Percentiles rank a stretch among this genome's conserved stretches.
Evolutionary conservation across 306 rosid species (phyloP).

Genomic region (Fagus sylvatica): DNA sequence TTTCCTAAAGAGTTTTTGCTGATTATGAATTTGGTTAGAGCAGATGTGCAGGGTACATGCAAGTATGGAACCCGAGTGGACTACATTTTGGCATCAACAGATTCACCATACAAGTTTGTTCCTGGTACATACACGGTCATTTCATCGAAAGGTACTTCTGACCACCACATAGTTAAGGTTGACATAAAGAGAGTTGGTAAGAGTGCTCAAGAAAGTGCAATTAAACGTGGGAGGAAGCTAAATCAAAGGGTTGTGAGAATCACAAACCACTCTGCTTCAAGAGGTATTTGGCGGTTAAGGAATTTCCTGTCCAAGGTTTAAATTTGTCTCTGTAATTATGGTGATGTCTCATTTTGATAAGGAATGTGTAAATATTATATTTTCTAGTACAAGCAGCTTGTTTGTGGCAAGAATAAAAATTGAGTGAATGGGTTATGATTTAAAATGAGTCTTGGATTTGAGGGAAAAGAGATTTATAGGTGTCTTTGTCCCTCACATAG

Average conservation of each 20-base stretch:
- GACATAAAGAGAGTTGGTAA: constrained; percentile 44
- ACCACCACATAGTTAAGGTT: constrained; percentile 82
- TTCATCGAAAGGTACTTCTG: constrained; percentile 88
- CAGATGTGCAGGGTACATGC: constrained; percentile 94
- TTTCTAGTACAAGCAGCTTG: no score
- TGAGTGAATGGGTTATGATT: no score
- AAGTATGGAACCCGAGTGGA: constrained; percentile 91
- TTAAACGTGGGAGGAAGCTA: constrained; percentile 47
- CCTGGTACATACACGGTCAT: constrained; percentile 81
- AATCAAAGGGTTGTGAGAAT: constrained; percentile 45
- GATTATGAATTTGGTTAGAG: constrained; percentile 12
- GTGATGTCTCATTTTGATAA: no score
- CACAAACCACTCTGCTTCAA: constrained; percentile 49
- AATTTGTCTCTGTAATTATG: no score
- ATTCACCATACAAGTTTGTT: constrained; percentile 54
- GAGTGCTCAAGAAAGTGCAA: constrained; percentile 36
- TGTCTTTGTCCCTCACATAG: no score
- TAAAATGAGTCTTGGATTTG: no score
- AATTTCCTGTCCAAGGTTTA: neutral
- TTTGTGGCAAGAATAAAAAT: no score
- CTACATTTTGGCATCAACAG: constrained; percentile 61
- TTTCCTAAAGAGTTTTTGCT: neutral
- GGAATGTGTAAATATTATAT: no score
- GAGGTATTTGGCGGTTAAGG: constrained; percentile 38
- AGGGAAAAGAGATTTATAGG: no score